These are phyloP conservation scores for Myriosclerotinia curreyana DNA, from an alignment of 2,329 filamentous ascomycete genomes.

Conservation along the genomic window DNA sequence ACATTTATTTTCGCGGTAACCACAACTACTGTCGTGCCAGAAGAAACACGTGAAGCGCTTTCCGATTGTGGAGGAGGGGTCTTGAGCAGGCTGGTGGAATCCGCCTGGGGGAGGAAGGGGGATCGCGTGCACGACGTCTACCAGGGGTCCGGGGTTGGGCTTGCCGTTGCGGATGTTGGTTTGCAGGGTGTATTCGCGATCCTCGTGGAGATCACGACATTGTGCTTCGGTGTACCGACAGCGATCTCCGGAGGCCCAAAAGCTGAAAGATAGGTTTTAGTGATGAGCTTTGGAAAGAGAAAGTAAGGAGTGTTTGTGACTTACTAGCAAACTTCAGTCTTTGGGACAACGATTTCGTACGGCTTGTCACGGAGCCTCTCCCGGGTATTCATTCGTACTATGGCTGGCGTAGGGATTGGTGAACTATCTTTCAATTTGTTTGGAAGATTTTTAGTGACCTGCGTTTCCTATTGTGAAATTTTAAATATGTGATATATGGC, in stretches of 20 bases:
- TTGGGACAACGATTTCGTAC: conserved; percentile 23
- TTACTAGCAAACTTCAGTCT: conserved; percentile 32
- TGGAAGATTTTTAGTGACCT: neutral
- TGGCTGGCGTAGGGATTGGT: neutral
- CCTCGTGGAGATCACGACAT: conserved; percentile 33
- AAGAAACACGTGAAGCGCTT: conserved; percentile 21
- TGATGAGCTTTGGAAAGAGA: neutral
- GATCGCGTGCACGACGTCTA: conserved; percentile 7
- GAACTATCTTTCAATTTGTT: neutral
- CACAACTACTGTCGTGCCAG: neutral
- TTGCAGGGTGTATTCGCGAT: conserved; percentile 10
- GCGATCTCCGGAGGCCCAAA: conserved; percentile 25
- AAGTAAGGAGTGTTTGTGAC: neutral
- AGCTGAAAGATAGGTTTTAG: conserved; percentile 21
- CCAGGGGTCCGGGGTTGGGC: conserved; percentile 25
- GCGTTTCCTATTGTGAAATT: neutral
- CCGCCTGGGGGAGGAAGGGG: neutral
- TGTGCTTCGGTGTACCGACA: conserved; percentile 35
- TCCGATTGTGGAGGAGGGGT: neutral
- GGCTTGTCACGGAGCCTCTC: conserved; percentile 20
- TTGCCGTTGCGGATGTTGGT: conserved; percentile 31
- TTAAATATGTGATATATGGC: neutral
- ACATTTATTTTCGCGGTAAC: conserved; percentile 17
- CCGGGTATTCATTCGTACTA: conserved; percentile 1
- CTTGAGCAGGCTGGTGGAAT: neutral